phyloP scores from a whole-genome alignment of 2,329 filamentous ascomycete genomes.

The Exophiala aquamarina region DNA sequence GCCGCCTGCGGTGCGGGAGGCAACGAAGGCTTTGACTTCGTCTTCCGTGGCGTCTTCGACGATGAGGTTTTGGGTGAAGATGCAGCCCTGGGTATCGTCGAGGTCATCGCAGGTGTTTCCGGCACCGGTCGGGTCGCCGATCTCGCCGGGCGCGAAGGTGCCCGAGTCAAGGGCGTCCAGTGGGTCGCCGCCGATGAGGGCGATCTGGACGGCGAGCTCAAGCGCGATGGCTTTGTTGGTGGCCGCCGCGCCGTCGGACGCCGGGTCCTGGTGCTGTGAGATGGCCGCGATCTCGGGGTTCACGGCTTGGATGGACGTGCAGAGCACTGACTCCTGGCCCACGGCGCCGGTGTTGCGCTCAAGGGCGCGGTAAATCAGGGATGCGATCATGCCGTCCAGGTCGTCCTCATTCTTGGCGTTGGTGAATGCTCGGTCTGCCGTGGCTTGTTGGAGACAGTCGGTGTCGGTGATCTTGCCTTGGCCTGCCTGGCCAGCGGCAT shows the following conservation, averaged over 20 bases:
- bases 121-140: conserved; percentile 49
- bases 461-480: conserved; percentile 50
- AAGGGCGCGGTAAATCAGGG: conserved; percentile 54
- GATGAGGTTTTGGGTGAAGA: conserved; percentile 53
- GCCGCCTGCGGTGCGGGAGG: conserved; percentile 31
- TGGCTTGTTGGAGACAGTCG: conserved; percentile 60
- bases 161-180: conserved; percentile 60
- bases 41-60: conserved; percentile 55
- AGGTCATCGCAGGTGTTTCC: conserved; percentile 56
- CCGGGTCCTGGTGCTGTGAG: conserved; percentile 67
- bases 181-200: conserved; percentile 62
- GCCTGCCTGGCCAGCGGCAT: conserved; percentile 51
- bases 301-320: conserved; percentile 54
- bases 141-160: conserved; percentile 62
- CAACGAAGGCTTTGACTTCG: conserved; percentile 53
- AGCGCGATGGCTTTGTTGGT: conserved; percentile 63
- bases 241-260: conserved; percentile 55
- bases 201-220: conserved; percentile 60
- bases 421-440: conserved; percentile 60
- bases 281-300: conserved; percentile 68
- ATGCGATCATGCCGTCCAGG: conserved; percentile 54
- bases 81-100: conserved; percentile 53
- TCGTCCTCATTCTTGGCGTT: conserved; percentile 57
- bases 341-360: conserved; percentile 63
- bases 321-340: conserved; percentile 58